Evolutionary conservation across 176 grass and related monocot species (phyloP), one percentile per base, ranked within the genome.

Genomic region (Avena eriantha): DNA sequence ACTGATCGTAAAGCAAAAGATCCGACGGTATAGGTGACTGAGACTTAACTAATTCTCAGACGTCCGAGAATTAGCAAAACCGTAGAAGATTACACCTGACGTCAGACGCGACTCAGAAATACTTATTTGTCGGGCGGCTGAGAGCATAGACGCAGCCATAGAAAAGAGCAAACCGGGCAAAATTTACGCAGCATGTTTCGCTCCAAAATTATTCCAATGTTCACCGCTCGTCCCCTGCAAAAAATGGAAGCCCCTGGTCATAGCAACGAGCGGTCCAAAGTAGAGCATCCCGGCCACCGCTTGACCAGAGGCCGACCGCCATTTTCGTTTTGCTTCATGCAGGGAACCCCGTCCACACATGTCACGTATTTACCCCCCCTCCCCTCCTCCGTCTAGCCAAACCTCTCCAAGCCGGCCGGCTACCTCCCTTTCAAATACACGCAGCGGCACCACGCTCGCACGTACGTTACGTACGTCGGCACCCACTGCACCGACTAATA

Each of bases 281-380:
- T 43, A 72, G 19, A 10, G 57, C 35, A 35, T 29, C 48, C 26
- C 43, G 18, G 69, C 39, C 69, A 45, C 69, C 55, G 17, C n/a
- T 19, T 14, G 84, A 82, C 45, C 3, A 8, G 73, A 78, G 84
- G 79, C 55, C 64, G 43, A 11, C 55, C 80, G 33, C 66, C 89
- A 73, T 87, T 83, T 66, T 47, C 75, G 80, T 63, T 31, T 0
- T 7, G 65, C 47, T 58, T 50, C 76, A 54, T 82, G 84, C 84
- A 31, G 69, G 16, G 21, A 26, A 54, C 39, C 10, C 39, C 21
- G 16, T 39, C 39, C 78, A 53, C 73, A 33, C 73, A 23, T 51
- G 12, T 81, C 53, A 16, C 43, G 17, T 86, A 90, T 86, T 90
- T 86, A 88, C 24, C 51, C 22, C 51, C 51, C 29, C 51, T 13